Evolutionary conservation across 768 basidiomycete species (phyloP), one percentile per base, ranked within the genome.

Genomic region (Podaxis pistillaris): DNA sequence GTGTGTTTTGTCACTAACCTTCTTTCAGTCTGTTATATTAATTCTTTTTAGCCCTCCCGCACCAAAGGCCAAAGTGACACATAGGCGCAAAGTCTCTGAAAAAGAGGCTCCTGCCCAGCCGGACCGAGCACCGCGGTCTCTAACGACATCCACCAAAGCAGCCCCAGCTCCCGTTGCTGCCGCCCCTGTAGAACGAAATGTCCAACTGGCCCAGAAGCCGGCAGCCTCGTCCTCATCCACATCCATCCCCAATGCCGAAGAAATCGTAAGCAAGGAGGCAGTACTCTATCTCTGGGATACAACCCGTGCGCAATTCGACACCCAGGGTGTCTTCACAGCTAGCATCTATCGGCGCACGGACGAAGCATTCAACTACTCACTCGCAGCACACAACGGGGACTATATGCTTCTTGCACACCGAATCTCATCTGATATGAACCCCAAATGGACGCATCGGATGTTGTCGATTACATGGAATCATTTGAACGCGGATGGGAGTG

Each of bases 401-500:
- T 81, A 79, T 1, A 74, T 81, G 50, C 64, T 81, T 30, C 77
- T 93, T 51, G 83, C 82, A 26, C 93, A 94, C 75, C 77, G 76
- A 65, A 81, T 94, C 56, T 73, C 78, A 22, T 77, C 84, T 4
- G 82, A 89, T 41, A 88, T 91, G 86, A 93, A 91, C 67, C 86
- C 87, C 68, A 81, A 82, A 38, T 89, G 84, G 81, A 83, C 88
- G 5, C 73, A 74, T 36, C 83, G 81, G 62, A 81, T 86, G 71
- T 71, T 74, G 52, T 91, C 95, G 3, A 81, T 98, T 68, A 96
- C 95, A 33, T 98, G 97, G 92, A 96, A 95, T 66, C 81, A 93
- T 71, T 71, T 83, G 46, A 79, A 79, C 44, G 81, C 80, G n/a
- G 74, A 78, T 33, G 80, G 81, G 30, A 74, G 74, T 24, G 82